Percentiles rank a stretch among this genome's conserved stretches.
Evolutionary conservation across 495 filamentous ascomycete species (phyloP).

Genomic region (Paragyromitra xinjiangensis): DNA sequence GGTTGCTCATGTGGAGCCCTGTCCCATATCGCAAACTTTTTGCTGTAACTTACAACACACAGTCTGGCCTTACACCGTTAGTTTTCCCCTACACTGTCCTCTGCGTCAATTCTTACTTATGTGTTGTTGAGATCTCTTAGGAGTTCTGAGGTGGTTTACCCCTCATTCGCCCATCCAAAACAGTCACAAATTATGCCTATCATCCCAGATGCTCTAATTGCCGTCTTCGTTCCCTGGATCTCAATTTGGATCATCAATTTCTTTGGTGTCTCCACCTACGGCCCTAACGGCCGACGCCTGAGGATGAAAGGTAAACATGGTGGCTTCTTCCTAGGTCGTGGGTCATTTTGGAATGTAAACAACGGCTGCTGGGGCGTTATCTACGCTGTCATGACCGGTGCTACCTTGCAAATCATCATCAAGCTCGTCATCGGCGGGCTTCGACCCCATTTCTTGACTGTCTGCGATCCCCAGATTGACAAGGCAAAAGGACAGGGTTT

Average conservation of each 20-base stretch:
- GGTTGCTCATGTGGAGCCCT: slow-evolving; percentile 57
- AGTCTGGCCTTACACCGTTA: slow-evolving; percentile 25
- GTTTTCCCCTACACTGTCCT: neutral
- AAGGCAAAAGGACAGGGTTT: slow-evolving; percentile 57
- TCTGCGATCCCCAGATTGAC: slow-evolving; percentile 66
- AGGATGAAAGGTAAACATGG: slow-evolving; percentile 34
- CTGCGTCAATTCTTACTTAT: neutral
- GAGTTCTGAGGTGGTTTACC: slow-evolving; percentile 65
- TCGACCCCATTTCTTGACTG: slow-evolving; percentile 67
- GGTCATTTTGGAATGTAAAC: slow-evolving; percentile 64
- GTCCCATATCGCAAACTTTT: slow-evolving; percentile 56
- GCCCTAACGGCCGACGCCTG: slow-evolving; percentile 31
- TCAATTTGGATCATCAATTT: slow-evolving; percentile 60
- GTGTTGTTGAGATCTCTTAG: slow-evolving; percentile 19
- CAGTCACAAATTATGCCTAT: slow-evolving; percentile 72
- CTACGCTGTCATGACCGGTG: slow-evolving; percentile 65
- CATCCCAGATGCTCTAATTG: slow-evolving; percentile 66
- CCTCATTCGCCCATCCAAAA: slow-evolving; percentile 69
- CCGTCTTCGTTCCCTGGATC: slow-evolving; percentile 65
- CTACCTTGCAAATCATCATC: slow-evolving; percentile 67
- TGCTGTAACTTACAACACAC: slow-evolving; percentile 41
- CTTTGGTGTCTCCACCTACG: slow-evolving; percentile 57
- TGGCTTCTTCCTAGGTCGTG: slow-evolving; percentile 46
- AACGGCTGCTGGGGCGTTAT: slow-evolving; percentile 62
- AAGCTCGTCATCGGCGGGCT: slow-evolving; percentile 68